Base-by-base conservation (phyloP, 169 alveolate genomes). In the Plasmodium falciparum region DNA sequence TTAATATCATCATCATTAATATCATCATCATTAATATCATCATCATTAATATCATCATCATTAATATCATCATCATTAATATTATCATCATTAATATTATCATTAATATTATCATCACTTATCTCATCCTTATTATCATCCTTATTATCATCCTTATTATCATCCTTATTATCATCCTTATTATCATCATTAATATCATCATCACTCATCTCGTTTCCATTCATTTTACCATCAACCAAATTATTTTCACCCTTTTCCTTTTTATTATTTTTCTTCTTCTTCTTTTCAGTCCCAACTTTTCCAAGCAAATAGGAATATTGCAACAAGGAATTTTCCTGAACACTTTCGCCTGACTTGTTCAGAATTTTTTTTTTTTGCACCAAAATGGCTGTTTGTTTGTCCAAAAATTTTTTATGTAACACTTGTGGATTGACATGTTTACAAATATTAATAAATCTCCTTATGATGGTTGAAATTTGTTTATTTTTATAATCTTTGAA, bases 401-500 rank as follows among this genome's bases (percentile, higher is more conserved):
- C 78, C 61, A 65, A 61, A 6, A 65, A 63, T 45, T 78, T 78
- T 24, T 45, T 78, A 15, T 26, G n/a, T 12, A 78, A 20, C 20
- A 78, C 15, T 9, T 17, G 71, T 12, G 89, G 89, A 24, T 78
- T 78, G 7, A 67, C 13, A 3, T 78, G 33, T 58, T 50, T 78
- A 22, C 78, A 65, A 2, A 78, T 49, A 8, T 78, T 78, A 49
- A 78, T n/a, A 45, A 78, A 78, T n/a, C 89, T 15, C 13, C 66
- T 65, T 0, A 78, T 78, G 24, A 78, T 73, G 2, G 7, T 49
- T 1, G 89, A 50, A 11, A 52, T 63, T 15, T 63, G 59, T 49
- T 66, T 78, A 63, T 78, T 78, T 66, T 78, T 78, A 15, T 65
- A 78, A 15, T 78, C 89, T 58, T 66, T 78, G 67, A 78, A 78